A percentile compares a stretch with the other conserved stretches of the same genome.
Evolutionary conservation across 2,329 filamentous ascomycete genomes (phyloP).

Genomic region (Coniella vitis): DNA sequence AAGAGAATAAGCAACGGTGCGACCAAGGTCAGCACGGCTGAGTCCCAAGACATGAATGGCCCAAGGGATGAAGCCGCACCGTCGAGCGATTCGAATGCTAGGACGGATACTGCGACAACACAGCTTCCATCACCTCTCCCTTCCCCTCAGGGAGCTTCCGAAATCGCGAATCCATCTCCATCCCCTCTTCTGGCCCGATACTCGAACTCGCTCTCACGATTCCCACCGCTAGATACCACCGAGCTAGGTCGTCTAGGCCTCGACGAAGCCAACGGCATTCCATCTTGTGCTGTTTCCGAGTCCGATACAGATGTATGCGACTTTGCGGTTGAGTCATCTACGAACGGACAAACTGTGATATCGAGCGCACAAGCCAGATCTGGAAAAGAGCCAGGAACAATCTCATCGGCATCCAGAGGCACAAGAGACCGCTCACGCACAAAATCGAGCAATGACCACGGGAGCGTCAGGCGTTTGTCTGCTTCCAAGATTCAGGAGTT

Average conservation of each 20-base stretch:
- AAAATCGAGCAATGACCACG: constrained; percentile 25
- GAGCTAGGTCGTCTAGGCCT: background rate
- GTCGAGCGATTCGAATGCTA: background rate
- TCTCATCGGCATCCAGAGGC: constrained; percentile 7
- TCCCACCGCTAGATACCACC: background rate
- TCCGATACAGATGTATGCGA: constrained; percentile 11
- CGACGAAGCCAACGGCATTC: constrained; percentile 4
- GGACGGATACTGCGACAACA: background rate
- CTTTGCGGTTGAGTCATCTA: constrained; percentile 10
- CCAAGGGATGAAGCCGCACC: background rate
- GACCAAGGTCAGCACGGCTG: background rate
- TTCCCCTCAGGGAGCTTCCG: background rate
- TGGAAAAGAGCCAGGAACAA: constrained; percentile 7
- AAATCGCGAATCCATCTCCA: background rate
- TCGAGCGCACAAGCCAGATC: constrained; percentile 1
- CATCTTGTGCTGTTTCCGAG: constrained; percentile 14
- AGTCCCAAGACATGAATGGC: background rate
- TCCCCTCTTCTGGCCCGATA: background rate
- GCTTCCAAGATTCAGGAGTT: constrained; percentile 53
- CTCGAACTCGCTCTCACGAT: background rate
- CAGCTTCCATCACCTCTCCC: constrained; percentile 5
- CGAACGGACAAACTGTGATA: constrained; percentile 1
- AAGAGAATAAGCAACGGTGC: background rate
- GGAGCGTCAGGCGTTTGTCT: constrained; percentile 47
- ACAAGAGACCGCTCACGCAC: constrained; percentile 23